Evolutionary conservation across 169 alveolate genomes (phyloP), one percentile per base, ranked within the genome.

Genomic region (Plasmodium gonderi): DNA sequence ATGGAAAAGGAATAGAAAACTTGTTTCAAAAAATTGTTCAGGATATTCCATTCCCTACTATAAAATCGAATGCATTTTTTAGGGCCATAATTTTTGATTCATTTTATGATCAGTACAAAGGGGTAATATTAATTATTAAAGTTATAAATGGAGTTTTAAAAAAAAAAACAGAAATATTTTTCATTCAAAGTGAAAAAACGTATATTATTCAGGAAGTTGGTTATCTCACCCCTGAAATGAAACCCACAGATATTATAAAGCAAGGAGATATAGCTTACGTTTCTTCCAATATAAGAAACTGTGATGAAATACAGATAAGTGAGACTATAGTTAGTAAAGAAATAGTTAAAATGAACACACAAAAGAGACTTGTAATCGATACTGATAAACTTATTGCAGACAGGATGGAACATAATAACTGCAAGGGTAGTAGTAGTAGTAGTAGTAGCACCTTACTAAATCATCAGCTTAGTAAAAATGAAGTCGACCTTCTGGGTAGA

Each of bases 31-130:
- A 94, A 54, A 95, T 98, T 4, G 96, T 97, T 2, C 94, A 85
- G 40, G 92, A 89, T 76, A 77, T 98, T 29, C 98, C 98, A 29
- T 97, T 97, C 20, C 99, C 99, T 12, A 26, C 90, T 40, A 95
- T 79, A 7, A 83, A 87, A 69, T 60, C 83, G 54, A 94, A 95
- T n/a, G 64, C 92, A 26, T 97, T 97, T 8, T 95, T 97, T 23
- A 95, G 97, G 83, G 99, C 98, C 11, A 96, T 98, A 42, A 95
- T 98, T 20, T 97, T 98, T 94, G 99, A 98, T 94, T 97, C 98
- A 51, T 95, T 96, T 95, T 98, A 94, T 87, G 98, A 97, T 54
- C 94, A 95, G n/a, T 96, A 97, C 80, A 95, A 97, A 81, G 99
- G 99, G 44, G 99, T 98, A 20, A 94, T 97, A 69, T 92, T 98